These are phyloP conservation scores for Dactylella cylindrospora DNA, from an alignment of 2,329 filamentous ascomycete genomes.

Conservation along the genomic window DNA sequence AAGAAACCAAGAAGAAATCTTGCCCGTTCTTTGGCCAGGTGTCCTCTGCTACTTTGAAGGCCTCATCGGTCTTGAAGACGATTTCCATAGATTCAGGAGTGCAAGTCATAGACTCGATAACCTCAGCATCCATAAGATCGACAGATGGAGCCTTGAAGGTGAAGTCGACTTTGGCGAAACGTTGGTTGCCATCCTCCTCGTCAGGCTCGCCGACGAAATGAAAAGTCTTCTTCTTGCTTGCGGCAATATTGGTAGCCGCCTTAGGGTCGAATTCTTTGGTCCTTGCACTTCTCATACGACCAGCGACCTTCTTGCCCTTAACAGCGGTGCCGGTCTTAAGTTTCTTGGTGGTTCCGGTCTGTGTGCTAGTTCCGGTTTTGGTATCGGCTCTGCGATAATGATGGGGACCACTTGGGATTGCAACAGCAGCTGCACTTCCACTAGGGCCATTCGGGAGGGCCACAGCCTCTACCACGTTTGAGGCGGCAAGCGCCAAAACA, in stretches of 20 bases:
- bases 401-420: neutral
- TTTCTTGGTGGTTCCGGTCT: neutral
- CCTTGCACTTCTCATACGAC: constrained; percentile 7
- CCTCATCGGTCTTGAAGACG: constrained; percentile 8
- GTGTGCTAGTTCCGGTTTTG: too few relatives aligned
- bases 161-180: constrained; percentile 9
- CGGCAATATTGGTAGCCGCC: constrained; percentile 7
- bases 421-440: neutral
- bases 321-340: constrained; percentile 1
- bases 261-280: constrained; percentile 10
- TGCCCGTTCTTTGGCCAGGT: constrained; percentile 17
- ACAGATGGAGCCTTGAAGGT: constrained; percentile 9
- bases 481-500: neutral
- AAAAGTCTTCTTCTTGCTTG: constrained; percentile 10
- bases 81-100: constrained; percentile 5
- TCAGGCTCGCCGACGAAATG: constrained; percentile 7
- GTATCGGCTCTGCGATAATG: neutral
- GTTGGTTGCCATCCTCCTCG: constrained; percentile 5
- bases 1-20: constrained; percentile 11
- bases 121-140: constrained; percentile 17
- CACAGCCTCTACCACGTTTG: neutral
- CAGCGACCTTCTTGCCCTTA: constrained; percentile 4
- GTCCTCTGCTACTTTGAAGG: constrained; percentile 7
- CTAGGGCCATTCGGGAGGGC: neutral
- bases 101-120: constrained; percentile 3